These are phyloP conservation scores for Lentinula edodes DNA, from an alignment of 768 basidiomycete species.

Conservation along the genomic window DNA sequence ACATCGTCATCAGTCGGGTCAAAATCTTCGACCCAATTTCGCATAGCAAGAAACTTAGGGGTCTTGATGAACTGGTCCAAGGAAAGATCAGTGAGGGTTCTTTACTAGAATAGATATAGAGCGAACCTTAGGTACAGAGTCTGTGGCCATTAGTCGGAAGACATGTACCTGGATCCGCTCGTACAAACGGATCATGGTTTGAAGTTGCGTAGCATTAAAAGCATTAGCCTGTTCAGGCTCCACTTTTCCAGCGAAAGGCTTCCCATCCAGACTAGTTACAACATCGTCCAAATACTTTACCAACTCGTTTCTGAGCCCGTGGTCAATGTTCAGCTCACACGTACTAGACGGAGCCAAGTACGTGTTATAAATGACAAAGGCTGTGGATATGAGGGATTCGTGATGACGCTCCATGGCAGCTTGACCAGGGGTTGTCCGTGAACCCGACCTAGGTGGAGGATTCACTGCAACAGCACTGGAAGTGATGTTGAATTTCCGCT, in stretches of 20 bases:
- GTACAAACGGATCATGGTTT: slow-evolving; percentile 88
- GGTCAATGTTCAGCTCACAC: slow-evolving; percentile 97
- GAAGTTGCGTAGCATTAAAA: slow-evolving; percentile 93
- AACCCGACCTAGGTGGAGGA: slow-evolving; percentile 24
- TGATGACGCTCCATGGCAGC: slow-evolving; percentile 97
- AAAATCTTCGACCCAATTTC: slow-evolving; percentile 74
- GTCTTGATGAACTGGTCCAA: slow-evolving; percentile 77
- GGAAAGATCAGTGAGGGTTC: neutral
- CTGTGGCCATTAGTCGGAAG: slow-evolving; percentile 96
- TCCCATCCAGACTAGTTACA: slow-evolving; percentile 71
- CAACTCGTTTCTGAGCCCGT: slow-evolving; percentile 90
- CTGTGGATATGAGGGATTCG: slow-evolving; percentile 89
- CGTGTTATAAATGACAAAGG: slow-evolving; percentile 89
- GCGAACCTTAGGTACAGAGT: slow-evolving; percentile 93
- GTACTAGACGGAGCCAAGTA: slow-evolving; percentile 95
- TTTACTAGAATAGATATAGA: neutral
- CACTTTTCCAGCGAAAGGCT: slow-evolving; percentile 71
- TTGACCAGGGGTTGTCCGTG: slow-evolving; percentile 61
- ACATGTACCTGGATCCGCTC: slow-evolving; percentile 96
- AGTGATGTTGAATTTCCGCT: slow-evolving; percentile 91
- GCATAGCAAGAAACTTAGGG: slow-evolving; percentile 71
- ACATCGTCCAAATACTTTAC: slow-evolving; percentile 91
- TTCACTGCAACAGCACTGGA: slow-evolving; percentile 75
- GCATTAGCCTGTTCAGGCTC: slow-evolving; percentile 76
- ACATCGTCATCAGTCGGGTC: slow-evolving; percentile 62